A percentile compares a stretch with the other conserved stretches of the same genome.
phyloP scores from a whole-genome alignment of 345 rosid genomes.

The Eucalyptus cloeziana region DNA sequence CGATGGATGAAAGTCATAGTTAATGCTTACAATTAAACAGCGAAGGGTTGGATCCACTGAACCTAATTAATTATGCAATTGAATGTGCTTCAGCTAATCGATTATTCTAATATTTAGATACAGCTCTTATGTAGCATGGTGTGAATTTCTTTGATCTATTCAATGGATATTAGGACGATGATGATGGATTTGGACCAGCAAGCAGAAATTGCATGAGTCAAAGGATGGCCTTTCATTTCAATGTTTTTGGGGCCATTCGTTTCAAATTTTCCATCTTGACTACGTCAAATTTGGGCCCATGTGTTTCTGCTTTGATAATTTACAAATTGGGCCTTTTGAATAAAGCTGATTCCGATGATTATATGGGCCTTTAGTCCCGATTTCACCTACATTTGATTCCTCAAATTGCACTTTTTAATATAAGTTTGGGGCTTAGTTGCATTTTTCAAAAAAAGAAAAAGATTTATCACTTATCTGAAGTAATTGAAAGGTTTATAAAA shows the following conservation, averaged over 20 bases:
- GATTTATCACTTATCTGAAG: background rate
- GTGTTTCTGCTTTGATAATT: background rate
- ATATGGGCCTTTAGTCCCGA: background rate
- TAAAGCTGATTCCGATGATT: background rate
- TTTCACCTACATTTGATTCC: background rate
- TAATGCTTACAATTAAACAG: background rate
- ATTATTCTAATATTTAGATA: background rate
- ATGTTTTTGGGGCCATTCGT: background rate
- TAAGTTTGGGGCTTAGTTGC: background rate
- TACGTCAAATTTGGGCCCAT: background rate
- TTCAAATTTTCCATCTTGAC: background rate
- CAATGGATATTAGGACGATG: background rate
- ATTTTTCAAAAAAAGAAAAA: background rate
- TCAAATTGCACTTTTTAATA: background rate
- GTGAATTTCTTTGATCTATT: background rate
- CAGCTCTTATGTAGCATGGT: background rate
- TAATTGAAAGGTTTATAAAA: background rate
- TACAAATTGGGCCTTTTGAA: background rate
- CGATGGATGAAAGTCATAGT: background rate
- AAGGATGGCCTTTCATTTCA: background rate
- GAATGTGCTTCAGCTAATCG: background rate
- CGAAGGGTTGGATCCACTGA: background rate
- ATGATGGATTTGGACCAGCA: background rate
- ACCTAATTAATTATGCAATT: background rate
- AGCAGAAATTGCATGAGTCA: background rate